Evolutionary conservation across 176 grass and related monocot species (phyloP).

Genomic region (Pontederia crassipes): DNA sequence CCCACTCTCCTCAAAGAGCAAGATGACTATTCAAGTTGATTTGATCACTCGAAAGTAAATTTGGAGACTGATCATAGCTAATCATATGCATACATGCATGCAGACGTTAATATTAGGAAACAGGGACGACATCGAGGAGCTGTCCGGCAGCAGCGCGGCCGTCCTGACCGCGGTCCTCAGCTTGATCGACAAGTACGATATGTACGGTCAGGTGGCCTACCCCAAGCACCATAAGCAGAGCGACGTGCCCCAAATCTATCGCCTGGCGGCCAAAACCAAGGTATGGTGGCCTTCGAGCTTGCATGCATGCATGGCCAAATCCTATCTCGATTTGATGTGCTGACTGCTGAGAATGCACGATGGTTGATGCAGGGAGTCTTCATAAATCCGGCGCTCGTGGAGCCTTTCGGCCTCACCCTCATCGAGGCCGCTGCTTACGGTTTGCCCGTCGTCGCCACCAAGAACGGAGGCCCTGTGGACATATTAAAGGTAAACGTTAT

Average conservation of each 20-base stretch:
- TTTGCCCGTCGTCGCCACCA: slow-evolving; percentile 72
- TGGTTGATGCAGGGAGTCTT: slow-evolving; percentile 54
- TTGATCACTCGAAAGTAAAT: not conserved
- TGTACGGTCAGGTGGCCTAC: slow-evolving; percentile 91
- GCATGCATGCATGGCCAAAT: too few species aligned
- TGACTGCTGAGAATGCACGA: not conserved
- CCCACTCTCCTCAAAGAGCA: not conserved
- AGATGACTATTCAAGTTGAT: slow-evolving; percentile 1
- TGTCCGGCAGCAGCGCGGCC: slow-evolving; percentile 45
- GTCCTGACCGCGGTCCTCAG: slow-evolving; percentile 74
- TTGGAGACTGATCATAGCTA: not conserved
- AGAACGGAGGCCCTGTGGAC: slow-evolving; percentile 93
- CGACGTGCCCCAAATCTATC: slow-evolving; percentile 85
- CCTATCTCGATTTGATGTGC: too few species aligned
- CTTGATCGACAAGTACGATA: slow-evolving; percentile 76
- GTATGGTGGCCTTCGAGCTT: slow-evolving; percentile 7
- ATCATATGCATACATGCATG: not conserved
- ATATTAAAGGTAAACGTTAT: slow-evolving; percentile 57
- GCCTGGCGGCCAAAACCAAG: slow-evolving; percentile 84
- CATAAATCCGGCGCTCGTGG: slow-evolving; percentile 85
- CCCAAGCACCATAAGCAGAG: slow-evolving; percentile 93
- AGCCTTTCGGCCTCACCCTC: slow-evolving; percentile 87
- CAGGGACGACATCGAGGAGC: slow-evolving; percentile 89
- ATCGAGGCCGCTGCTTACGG: slow-evolving; percentile 96
- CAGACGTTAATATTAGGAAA: slow-evolving; percentile 90